phyloP scores from a whole-genome alignment of 345 rosid species.

The Ailanthus altissimus region DNA sequence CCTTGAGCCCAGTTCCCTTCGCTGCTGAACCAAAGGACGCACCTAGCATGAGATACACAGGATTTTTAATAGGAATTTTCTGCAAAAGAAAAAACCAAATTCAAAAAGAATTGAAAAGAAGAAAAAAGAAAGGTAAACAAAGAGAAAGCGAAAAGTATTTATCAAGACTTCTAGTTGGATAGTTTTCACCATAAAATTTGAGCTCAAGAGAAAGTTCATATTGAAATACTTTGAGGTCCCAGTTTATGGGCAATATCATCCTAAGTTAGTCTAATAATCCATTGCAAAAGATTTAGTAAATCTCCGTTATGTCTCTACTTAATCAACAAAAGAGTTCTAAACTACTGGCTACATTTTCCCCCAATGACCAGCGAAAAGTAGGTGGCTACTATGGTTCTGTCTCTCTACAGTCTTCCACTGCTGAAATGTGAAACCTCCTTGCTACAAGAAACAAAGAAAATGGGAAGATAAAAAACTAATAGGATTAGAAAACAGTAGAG shows the following conservation, averaged over 20 bases:
- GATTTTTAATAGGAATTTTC: constrained; percentile 93
- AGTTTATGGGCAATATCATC: background rate
- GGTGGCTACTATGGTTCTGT: background rate
- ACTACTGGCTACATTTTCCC: background rate
- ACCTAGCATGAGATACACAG: constrained; percentile 91
- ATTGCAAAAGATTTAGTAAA: background rate
- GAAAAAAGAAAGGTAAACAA: background rate
- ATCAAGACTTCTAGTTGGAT: background rate
- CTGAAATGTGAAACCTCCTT: background rate
- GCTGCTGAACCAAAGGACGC: constrained; percentile 98
- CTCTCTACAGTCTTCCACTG: background rate
- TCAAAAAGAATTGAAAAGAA: background rate
- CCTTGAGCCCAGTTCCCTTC: constrained; percentile 96
- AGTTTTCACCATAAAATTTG: background rate
- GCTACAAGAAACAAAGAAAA: background rate
- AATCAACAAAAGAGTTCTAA: constrained; percentile 1
- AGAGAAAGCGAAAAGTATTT: background rate
- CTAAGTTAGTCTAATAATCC: background rate
- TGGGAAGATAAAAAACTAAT: background rate
- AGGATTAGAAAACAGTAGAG: background rate
- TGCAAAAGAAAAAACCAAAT: constrained; percentile 37
- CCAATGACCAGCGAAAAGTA: background rate
- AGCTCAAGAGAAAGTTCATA: background rate
- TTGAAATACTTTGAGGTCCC: background rate
- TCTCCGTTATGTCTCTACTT: background rate